A percentile compares a stretch with the other conserved stretches of the same genome.
Conservation (phyloP, 2,329 filamentous ascomycete genomes). For the Laburnicola sp. region DNA sequence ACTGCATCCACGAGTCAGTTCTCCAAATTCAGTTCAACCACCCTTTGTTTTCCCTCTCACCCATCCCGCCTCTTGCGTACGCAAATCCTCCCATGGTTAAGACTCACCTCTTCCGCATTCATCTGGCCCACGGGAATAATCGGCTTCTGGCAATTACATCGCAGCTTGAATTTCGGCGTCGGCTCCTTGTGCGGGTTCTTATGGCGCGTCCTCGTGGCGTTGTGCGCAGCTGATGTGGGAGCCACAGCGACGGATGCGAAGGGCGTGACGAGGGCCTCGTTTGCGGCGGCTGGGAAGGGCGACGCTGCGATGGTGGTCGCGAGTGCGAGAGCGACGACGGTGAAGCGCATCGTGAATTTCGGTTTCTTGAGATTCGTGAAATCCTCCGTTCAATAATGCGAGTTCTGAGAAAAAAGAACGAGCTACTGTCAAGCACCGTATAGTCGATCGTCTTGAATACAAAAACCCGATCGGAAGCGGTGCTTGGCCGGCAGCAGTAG, state of each 20-base stretch:
- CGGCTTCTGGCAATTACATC: constrained; percentile 30
- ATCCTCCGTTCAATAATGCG: background rate
- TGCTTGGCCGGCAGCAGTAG: background rate
- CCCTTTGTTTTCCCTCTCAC: background rate
- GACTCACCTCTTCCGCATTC: constrained; percentile 27
- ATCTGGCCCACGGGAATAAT: constrained; percentile 32
- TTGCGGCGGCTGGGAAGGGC: constrained; percentile 22
- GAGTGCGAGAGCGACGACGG: constrained; percentile 17
- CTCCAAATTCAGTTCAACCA: background rate
- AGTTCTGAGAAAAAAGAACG: background rate
- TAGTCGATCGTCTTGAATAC: background rate
- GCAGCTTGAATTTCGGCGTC: constrained; percentile 30
- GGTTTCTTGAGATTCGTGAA: background rate
- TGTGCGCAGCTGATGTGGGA: constrained; percentile 3
- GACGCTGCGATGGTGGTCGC: constrained; percentile 20
- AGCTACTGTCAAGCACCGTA: background rate
- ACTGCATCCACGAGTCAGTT: constrained; percentile 10
- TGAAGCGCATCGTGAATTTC: constrained; percentile 22
- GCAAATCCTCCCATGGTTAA: background rate
- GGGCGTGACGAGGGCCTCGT: constrained; percentile 1
- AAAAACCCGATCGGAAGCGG: background rate
- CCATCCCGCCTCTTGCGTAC: background rate
- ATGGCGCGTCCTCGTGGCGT: constrained; percentile 12
- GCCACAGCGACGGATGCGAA: constrained; percentile 3
- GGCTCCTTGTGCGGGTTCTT: constrained; percentile 31